These are phyloP conservation scores for Radiomyces spectabilis DNA, from an alignment of 192 early-diverging fungal genomes.

Conservation along the genomic window DNA sequence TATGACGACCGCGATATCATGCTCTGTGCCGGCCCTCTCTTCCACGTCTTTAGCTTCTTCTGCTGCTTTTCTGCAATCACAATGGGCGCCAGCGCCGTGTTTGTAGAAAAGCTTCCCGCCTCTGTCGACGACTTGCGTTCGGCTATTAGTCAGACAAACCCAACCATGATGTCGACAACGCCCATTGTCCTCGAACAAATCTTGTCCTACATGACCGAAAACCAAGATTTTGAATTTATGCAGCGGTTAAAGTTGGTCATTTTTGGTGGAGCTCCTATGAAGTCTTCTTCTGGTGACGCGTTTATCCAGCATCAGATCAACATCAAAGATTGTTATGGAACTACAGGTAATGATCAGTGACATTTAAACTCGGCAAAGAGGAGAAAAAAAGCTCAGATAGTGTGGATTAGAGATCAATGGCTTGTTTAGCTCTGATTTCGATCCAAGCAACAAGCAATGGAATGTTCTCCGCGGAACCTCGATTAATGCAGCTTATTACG, in stretches of 20 bases:
- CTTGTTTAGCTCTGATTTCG: background rate
- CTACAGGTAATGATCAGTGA: slow-evolving; percentile 2
- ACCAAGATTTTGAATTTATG: background rate
- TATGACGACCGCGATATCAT: background rate
- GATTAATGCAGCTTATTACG: background rate
- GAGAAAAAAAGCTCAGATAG: background rate
- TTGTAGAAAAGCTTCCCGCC: background rate
- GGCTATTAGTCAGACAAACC: background rate
- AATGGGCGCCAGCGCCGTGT: background rate
- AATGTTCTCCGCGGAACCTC: background rate
- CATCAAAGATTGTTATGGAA: background rate
- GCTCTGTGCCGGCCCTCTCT: background rate
- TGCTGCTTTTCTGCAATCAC: background rate
- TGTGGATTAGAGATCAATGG: slow-evolving; percentile 1
- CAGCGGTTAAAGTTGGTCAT: background rate
- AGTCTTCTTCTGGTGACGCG: background rate
- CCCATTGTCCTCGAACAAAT: slow-evolving; percentile 6
- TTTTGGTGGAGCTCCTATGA: slow-evolving; percentile 7
- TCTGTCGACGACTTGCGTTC: background rate
- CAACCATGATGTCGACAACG: background rate
- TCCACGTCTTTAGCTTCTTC: background rate
- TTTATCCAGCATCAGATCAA: background rate
- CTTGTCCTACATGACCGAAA: background rate
- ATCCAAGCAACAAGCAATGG: background rate
- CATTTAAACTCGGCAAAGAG: background rate